Conservation (phyloP, 2,329 filamentous ascomycete genomes). For the Delphinella strobiligena region DNA sequence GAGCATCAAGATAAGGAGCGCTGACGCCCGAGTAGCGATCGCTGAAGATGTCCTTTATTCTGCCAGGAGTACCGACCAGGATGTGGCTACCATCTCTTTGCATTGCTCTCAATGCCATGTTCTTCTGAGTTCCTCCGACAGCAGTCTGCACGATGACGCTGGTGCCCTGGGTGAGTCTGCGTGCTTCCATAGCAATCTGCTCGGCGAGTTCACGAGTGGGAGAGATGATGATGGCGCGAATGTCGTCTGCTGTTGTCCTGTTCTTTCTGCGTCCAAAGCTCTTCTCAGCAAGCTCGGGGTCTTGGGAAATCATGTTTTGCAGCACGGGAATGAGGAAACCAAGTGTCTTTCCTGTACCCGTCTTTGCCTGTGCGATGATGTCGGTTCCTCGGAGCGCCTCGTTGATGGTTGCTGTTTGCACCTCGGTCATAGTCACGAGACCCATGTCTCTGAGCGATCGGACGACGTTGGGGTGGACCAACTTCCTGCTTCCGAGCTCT, state of each 20-base stretch:
- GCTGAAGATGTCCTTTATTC: constrained; percentile 67
- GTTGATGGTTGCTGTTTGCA: constrained; percentile 74
- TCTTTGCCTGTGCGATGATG: constrained; percentile 86
- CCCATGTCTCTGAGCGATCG: constrained; percentile 58
- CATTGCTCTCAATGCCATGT: constrained; percentile 52
- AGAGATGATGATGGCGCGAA: constrained; percentile 49
- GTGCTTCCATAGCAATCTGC: constrained; percentile 60
- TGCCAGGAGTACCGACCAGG: constrained; percentile 80
- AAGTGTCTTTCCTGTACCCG: constrained; percentile 91
- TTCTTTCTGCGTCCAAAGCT: constrained; percentile 35
- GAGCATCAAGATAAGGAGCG: constrained; percentile 46
- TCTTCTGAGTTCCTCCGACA: constrained; percentile 85
- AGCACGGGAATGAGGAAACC: constrained; percentile 82
- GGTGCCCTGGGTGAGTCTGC: constrained; percentile 51
- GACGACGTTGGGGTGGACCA: constrained; percentile 56
- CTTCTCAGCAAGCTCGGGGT: constrained; percentile 46
- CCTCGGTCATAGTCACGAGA: constrained; percentile 80
- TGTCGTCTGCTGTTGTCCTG: constrained; percentile 39
- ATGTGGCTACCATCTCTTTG: constrained; percentile 72
- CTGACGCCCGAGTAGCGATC: constrained; percentile 52
- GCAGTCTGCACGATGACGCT: constrained; percentile 61
- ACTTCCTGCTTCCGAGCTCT: constrained; percentile 28
- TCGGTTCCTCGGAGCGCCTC: constrained; percentile 69
- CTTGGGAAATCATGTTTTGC: constrained; percentile 59
- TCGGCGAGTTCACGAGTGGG: constrained; percentile 53